Evolutionary conservation across 257 asterid genomes (phyloP).

Genomic region (Primulina huaijiensis): DNA sequence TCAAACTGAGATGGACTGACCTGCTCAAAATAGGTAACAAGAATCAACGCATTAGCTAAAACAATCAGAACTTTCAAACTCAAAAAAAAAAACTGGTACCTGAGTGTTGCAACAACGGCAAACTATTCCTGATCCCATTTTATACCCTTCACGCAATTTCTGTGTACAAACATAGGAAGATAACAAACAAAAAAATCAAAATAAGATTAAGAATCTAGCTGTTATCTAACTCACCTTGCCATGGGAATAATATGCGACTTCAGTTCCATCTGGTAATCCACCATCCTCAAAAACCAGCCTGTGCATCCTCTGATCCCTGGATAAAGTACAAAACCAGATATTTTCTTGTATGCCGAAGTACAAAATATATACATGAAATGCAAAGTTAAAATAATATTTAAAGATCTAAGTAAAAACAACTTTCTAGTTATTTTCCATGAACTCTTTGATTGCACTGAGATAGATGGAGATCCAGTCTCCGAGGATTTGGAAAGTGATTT

Average conservation of each 20-base stretch:
- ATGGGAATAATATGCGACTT: slow-evolving; percentile 82
- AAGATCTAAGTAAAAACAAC: slow-evolving; percentile 40
- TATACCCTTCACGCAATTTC: slow-evolving; percentile 90
- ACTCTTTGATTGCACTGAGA: slow-evolving; percentile 49
- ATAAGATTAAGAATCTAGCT: slow-evolving; percentile 8
- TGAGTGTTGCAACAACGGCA: slow-evolving; percentile 83
- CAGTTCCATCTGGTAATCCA: slow-evolving; percentile 95
- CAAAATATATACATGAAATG: slow-evolving; percentile 16
- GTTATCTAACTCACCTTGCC: slow-evolving; percentile 69
- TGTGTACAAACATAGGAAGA: slow-evolving; percentile 31
- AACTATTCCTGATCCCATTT: slow-evolving; percentile 80
- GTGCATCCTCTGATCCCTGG: slow-evolving; percentile 95
- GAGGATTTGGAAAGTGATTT: slow-evolving; percentile 38
- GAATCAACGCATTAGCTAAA: slow-evolving; percentile 25
- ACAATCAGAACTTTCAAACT: slow-evolving; percentile 19
- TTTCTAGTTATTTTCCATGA: slow-evolving; percentile 81
- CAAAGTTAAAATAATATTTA: background rate
- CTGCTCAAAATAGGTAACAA: slow-evolving; percentile 48
- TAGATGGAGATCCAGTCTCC: slow-evolving; percentile 38
- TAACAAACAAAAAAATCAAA: slow-evolving; percentile 25
- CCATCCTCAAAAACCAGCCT: slow-evolving; percentile 80
- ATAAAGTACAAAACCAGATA: slow-evolving; percentile 24
- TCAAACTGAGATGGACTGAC: slow-evolving; percentile 96
- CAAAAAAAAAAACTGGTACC: slow-evolving; percentile 42
- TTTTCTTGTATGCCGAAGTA: slow-evolving; percentile 13